These are phyloP conservation scores for Haplosporangium sp. DNA, from an alignment of 371 early-diverging fungal genomes.

Conservation along the genomic window DNA sequence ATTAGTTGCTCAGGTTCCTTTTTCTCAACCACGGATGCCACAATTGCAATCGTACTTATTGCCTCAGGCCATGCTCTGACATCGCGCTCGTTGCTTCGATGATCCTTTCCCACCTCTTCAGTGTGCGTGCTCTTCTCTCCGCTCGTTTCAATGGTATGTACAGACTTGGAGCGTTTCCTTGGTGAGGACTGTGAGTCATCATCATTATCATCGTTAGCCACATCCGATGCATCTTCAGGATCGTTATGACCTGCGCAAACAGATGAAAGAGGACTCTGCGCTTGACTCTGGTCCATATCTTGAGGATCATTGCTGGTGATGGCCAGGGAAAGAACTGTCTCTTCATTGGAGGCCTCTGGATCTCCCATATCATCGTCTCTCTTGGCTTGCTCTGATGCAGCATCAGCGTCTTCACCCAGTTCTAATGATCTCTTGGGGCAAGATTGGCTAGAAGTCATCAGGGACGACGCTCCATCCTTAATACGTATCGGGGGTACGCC, in stretches of 20 bases:
- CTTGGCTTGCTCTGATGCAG: not conserved
- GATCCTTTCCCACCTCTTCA: not conserved
- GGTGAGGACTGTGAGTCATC: conserved; percentile 6
- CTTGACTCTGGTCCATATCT: not conserved
- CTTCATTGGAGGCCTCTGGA: conserved; percentile 3
- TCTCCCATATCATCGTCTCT: not conserved
- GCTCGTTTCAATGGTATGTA: not conserved
- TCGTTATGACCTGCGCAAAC: no score
- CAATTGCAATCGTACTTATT: not conserved
- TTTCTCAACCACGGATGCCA: not conserved
- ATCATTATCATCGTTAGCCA: not conserved
- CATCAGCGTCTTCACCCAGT: conserved; percentile 5
- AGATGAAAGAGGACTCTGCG: no score
- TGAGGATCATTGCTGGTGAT: conserved; percentile 3
- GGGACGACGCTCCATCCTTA: conserved; percentile 24
- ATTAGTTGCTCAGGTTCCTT: not conserved
- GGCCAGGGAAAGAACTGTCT: conserved; percentile 14
- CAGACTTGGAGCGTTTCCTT: conserved; percentile 22
- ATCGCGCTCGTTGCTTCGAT: conserved; percentile 25
- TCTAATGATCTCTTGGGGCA: conserved; percentile 19
- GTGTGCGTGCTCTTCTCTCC: not conserved
- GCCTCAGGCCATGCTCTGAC: conserved; percentile 5
- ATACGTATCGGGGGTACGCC: conserved; percentile 17
- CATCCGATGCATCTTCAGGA: no score
- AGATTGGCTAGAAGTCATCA: conserved; percentile 15